Percentiles rank a stretch among this genome's conserved stretches.
phyloP scores from a whole-genome alignment of 768 basidiomycete species.

The Lentinula aciculospora region DNA sequence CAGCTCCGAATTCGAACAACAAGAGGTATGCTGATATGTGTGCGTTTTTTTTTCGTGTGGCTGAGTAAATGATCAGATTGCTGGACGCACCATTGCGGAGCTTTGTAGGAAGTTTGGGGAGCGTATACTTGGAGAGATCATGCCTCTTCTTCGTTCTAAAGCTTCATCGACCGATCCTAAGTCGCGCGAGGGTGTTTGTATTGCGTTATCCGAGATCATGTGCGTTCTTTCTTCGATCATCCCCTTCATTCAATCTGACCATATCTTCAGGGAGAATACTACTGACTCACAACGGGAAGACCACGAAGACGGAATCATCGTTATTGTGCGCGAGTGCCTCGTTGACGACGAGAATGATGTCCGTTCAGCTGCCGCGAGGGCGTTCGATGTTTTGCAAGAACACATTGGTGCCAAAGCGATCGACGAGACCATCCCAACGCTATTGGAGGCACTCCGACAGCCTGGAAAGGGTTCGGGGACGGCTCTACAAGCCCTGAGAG shows the following conservation, averaged over 20 bases:
- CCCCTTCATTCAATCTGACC: conserved; percentile 4
- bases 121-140: conserved; percentile 77
- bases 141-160: conserved; percentile 69
- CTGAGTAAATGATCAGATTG: conserved; percentile 52
- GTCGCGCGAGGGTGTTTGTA: conserved; percentile 80
- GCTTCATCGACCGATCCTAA: conserved; percentile 56
- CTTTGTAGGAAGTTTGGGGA: conserved; percentile 96
- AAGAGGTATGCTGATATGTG: conserved; percentile 55
- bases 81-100: conserved; percentile 82
- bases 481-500: conserved; percentile 85
- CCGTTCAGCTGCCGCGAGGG: conserved; percentile 80
- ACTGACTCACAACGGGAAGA: conserved; percentile 81
- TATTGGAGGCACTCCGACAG: conserved; percentile 88
- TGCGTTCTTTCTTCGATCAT: conserved; percentile 27
- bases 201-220: conserved; percentile 88
- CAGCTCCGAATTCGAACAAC: conserved; percentile 75
- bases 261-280: conserved; percentile 62
- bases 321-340: conserved; percentile 75
- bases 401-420: conserved; percentile 87
- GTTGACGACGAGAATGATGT: conserved; percentile 88
- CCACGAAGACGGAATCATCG: conserved; percentile 84
- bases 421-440: conserved; percentile 93
- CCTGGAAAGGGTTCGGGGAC: conserved; percentile 94
- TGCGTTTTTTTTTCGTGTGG: background rate
- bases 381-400: conserved; percentile 91